Percentiles rank a stretch among this genome's conserved stretches.
Evolutionary conservation across 2,329 filamentous ascomycete species (phyloP).

Genomic region (Apiospora rasikravindrae): DNA sequence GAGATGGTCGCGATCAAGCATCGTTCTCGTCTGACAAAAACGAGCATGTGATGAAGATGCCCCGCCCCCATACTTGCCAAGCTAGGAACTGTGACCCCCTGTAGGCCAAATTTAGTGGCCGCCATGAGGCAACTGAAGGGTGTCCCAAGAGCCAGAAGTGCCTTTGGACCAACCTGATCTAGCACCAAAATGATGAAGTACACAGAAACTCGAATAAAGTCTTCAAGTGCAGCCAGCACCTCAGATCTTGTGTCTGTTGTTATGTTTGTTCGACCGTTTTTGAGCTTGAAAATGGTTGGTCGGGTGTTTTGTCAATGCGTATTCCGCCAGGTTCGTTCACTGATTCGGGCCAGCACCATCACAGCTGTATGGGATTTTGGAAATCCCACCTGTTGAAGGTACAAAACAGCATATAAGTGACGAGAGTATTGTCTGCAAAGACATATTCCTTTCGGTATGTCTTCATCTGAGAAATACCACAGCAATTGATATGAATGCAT

Average conservation of each 20-base stretch:
- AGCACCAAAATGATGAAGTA: neutral
- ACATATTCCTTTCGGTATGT: too few species aligned
- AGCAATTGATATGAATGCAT: neutral
- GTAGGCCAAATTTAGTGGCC: constrained; percentile 2
- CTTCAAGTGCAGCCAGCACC: too few species aligned
- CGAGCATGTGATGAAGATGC: constrained; percentile 21
- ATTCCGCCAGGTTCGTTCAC: neutral
- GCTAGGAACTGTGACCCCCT: neutral
- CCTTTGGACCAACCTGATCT: neutral
- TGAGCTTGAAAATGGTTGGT: neutral
- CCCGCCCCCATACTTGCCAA: constrained; percentile 16
- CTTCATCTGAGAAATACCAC: neutral
- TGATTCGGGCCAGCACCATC: neutral
- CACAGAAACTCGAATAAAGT: too few species aligned
- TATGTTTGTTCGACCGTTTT: neutral
- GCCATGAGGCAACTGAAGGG: neutral
- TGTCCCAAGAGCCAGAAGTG: neutral
- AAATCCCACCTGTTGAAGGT: neutral
- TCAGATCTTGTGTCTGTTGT: neutral
- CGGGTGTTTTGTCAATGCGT: neutral
- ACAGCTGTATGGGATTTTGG: neutral
- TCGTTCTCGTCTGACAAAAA: neutral
- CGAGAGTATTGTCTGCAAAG: neutral
- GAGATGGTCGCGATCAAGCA: neutral
- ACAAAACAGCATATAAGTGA: neutral